Percentiles rank a stretch among this genome's conserved stretches.
These are phyloP conservation scores for Diplodia mutila DNA, from an alignment of 2,329 filamentous ascomycete species.

Conservation along the genomic window DNA sequence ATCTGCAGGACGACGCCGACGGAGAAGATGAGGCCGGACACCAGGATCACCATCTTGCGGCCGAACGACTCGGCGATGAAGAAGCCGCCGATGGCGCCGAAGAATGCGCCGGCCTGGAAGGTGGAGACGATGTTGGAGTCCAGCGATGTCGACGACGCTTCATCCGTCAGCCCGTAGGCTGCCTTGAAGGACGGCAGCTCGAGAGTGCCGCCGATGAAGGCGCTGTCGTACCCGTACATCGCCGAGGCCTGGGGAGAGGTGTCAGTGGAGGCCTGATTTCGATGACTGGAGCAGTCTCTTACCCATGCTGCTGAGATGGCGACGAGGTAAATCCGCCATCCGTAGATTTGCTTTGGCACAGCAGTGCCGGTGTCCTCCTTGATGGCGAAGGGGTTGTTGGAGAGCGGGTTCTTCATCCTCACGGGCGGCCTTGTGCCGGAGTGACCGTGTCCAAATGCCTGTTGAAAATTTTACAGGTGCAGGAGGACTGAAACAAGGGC, in stretches of 20 bases:
- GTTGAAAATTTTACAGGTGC: not conserved
- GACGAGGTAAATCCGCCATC: constrained; percentile 68
- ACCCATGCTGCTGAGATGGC: constrained; percentile 69
- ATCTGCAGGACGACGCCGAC: constrained; percentile 66
- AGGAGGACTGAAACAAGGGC: not conserved
- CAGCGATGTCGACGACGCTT: constrained; percentile 53
- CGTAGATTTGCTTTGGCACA: constrained; percentile 61
- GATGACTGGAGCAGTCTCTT: not conserved
- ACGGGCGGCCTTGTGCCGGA: not conserved
- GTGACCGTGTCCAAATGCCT: not conserved
- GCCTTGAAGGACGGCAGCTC: constrained; percentile 62
- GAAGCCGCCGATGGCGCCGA: constrained; percentile 62
- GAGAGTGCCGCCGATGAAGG: constrained; percentile 64
- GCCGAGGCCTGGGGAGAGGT: constrained; percentile 34
- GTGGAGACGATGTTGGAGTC: constrained; percentile 71
- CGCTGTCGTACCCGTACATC: constrained; percentile 57
- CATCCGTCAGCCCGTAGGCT: constrained; percentile 32
- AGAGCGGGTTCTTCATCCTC: constrained; percentile 12
- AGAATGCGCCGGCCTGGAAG: constrained; percentile 70
- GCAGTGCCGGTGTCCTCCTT: not conserved
- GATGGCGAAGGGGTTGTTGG: constrained; percentile 16
- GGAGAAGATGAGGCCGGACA: constrained; percentile 60
- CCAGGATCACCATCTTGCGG: constrained; percentile 60
- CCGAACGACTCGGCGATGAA: constrained; percentile 61
- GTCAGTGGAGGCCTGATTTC: not conserved